These are phyloP conservation scores for Aciculosporium take DNA, from an alignment of 2,329 filamentous ascomycete species.

Conservation along the genomic window DNA sequence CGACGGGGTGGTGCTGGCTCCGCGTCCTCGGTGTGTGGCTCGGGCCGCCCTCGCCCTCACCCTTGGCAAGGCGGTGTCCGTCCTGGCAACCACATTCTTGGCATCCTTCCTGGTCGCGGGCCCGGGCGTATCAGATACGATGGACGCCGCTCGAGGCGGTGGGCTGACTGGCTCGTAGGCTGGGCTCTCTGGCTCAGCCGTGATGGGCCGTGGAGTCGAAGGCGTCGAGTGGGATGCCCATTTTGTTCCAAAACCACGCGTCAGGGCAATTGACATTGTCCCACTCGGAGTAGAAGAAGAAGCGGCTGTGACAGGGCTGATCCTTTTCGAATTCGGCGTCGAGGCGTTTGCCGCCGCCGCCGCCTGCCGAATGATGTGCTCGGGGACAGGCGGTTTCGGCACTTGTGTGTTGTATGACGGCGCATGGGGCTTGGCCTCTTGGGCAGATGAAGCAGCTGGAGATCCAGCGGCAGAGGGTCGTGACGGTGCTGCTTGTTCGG, in stretches of 20 bases:
- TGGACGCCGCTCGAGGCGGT: constrained; percentile 24
- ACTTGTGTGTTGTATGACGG: constrained; percentile 19
- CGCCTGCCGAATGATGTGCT: constrained; percentile 27
- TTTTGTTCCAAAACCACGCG: constrained; percentile 35
- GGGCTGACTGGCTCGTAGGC: constrained; percentile 46
- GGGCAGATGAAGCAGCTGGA: constrained; percentile 12
- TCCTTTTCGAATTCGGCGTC: constrained; percentile 17
- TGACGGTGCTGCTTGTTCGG: constrained; percentile 11
- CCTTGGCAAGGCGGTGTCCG: constrained; percentile 16
- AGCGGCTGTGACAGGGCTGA: constrained; percentile 16
- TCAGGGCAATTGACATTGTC: constrained; percentile 15
- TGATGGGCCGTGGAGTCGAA: constrained; percentile 36
- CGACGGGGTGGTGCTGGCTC: constrained; percentile 22
- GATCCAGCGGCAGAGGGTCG: constrained; percentile 13
- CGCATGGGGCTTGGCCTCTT: constrained; percentile 16
- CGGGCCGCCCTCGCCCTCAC: constrained; percentile 23
- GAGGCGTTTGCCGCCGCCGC: constrained; percentile 9
- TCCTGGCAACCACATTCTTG: constrained; percentile 10
- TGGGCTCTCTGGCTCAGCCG: constrained; percentile 32
- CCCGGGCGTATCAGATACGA: constrained; percentile 20
- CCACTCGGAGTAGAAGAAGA: constrained; percentile 23
- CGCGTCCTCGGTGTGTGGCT: constrained; percentile 20
- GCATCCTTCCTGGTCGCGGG: constrained; percentile 19
- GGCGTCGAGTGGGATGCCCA: constrained; percentile 44
- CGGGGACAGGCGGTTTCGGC: constrained; percentile 24